phyloP scores from a whole-genome alignment of 805 yeast species.

The Blastobotrys muscicola region DNA sequence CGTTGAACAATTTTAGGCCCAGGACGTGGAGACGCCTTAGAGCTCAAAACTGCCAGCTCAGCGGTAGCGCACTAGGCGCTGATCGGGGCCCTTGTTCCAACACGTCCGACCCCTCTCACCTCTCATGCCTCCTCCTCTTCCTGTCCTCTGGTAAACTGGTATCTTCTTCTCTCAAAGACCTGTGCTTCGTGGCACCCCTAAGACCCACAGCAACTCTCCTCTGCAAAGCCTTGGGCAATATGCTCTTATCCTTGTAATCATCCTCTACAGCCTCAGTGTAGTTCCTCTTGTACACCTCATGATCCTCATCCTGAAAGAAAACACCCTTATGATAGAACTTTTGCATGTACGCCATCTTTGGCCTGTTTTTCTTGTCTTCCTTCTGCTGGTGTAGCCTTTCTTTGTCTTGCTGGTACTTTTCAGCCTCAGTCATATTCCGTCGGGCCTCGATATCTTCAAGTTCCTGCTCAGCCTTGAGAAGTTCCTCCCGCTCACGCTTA shows the following conservation, averaged over 20 bases:
- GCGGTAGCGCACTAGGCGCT: too few relatives aligned
- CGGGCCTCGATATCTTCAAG: constrained; percentile 27
- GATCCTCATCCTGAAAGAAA: constrained; percentile 28
- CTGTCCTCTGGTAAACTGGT: constrained; percentile 14
- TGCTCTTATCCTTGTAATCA: constrained; percentile 22
- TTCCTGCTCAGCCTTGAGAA: constrained; percentile 28
- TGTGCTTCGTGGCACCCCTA: constrained; percentile 23
- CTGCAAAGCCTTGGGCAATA: constrained; percentile 23
- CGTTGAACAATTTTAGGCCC: too few relatives aligned
- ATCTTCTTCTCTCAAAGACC: constrained; percentile 25
- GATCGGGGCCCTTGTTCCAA: too few relatives aligned
- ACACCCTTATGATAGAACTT: constrained; percentile 28
- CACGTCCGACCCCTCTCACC: too few relatives aligned
- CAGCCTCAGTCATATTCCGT: constrained; percentile 24
- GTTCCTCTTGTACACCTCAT: constrained; percentile 26
- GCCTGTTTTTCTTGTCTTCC: constrained; percentile 6
- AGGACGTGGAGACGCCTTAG: too few relatives aligned
- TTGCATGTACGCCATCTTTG: constrained; percentile 17
- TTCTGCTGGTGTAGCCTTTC: constrained; percentile 11
- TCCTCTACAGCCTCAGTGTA: constrained; percentile 24
- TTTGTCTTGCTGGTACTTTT: constrained; percentile 12
- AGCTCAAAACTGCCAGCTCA: too few relatives aligned
- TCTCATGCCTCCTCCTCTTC: too few relatives aligned
- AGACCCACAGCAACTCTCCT: constrained; percentile 23
- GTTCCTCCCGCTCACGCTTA: constrained; percentile 30